A percentile compares a stretch with the other conserved stretches of the same genome.
phyloP scores from a whole-genome alignment of 495 filamentous ascomycete genomes.

The Chaetomium fimeti region DNA sequence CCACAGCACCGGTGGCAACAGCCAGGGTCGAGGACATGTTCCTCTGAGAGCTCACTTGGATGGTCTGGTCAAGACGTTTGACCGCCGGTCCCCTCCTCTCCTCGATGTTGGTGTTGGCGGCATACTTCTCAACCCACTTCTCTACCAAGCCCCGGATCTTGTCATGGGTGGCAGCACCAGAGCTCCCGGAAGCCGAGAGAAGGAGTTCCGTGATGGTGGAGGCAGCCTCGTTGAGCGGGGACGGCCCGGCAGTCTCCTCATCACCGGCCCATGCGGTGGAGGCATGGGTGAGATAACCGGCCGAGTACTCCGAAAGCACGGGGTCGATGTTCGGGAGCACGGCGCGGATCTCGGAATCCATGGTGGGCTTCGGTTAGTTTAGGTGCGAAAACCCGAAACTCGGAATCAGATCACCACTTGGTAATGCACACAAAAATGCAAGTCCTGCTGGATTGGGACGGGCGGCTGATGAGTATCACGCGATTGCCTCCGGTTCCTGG shows the following conservation, averaged over 20 bases:
- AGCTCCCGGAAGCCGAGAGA: slow-evolving; percentile 82
- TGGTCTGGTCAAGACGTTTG: slow-evolving; percentile 86
- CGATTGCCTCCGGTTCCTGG: background rate
- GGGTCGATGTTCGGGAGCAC: slow-evolving; percentile 87
- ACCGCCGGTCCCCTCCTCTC: slow-evolving; percentile 67
- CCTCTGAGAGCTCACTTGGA: slow-evolving; percentile 88
- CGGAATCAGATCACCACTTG: slow-evolving; percentile 21
- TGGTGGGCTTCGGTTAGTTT: slow-evolving; percentile 38
- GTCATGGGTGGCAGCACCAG: slow-evolving; percentile 63
- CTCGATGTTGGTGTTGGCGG: slow-evolving; percentile 62
- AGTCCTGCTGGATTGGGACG: background rate
- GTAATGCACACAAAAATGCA: slow-evolving; percentile 12
- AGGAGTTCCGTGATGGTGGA: slow-evolving; percentile 79
- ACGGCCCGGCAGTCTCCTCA: slow-evolving; percentile 61
- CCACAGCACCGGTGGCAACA: slow-evolving; percentile 77
- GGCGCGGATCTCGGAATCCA: slow-evolving; percentile 89
- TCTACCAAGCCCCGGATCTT: slow-evolving; percentile 82
- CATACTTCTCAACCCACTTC: slow-evolving; percentile 82
- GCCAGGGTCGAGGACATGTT: slow-evolving; percentile 95
- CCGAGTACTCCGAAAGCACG: slow-evolving; percentile 87
- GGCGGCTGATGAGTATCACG: background rate
- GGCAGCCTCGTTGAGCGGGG: slow-evolving; percentile 81
- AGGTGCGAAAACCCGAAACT: slow-evolving; percentile 3
- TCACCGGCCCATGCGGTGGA: slow-evolving; percentile 79
- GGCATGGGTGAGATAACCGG: slow-evolving; percentile 91